Base-by-base conservation (phyloP, 176 grass and related monocot genomes). In the Thalia dealbata region DNA sequence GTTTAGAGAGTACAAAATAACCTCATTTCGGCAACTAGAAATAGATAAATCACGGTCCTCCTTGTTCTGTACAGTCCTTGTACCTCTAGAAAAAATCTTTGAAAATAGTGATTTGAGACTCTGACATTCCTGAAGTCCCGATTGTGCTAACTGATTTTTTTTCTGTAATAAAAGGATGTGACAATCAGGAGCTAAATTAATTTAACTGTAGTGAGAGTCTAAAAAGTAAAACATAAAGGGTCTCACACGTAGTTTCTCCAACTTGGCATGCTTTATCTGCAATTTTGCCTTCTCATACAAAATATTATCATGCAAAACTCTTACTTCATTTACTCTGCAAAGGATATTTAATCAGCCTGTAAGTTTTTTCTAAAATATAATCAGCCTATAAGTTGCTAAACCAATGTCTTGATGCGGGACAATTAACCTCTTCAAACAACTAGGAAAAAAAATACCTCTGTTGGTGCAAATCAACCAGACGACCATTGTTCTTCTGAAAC, bases 31-130 rank as follows among this genome's bases (percentile, higher is more conserved):
- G 54, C 62, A 70, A 83, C 71, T 48, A 74, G 25, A 41, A 48
- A 62, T 71, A 44, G 25, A 62, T 78, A 52, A 76, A 81, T 62
- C 27, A 83, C 58, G 62, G 46, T 58, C 63, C 9, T 78, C 67
- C 52, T 81, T 84, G 73, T 72, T 76, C 68, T 78, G 74, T 69
- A 70, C 32, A 75, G 78, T 42, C 78, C 54, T 69, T 38, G 22
- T 35, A 51, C 52, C 80, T 19, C 68, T 54, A 78, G 52, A 18
- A 75, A 55, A 71, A 52, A 82, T 45, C 18, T 82, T 61, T 76
- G 80, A 88, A 86, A 93, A 81, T 74, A 80, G 83, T 24, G 76
- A 84, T 99, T 99, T 88, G 60, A 99, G 61, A 83, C 73, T 73
- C 82, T 18, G 26, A 44, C 82, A 92, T 73, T 97, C 85, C 55